phyloP scores from a whole-genome alignment of 75 land plant genomes.

The Pinus taeda region DNA sequence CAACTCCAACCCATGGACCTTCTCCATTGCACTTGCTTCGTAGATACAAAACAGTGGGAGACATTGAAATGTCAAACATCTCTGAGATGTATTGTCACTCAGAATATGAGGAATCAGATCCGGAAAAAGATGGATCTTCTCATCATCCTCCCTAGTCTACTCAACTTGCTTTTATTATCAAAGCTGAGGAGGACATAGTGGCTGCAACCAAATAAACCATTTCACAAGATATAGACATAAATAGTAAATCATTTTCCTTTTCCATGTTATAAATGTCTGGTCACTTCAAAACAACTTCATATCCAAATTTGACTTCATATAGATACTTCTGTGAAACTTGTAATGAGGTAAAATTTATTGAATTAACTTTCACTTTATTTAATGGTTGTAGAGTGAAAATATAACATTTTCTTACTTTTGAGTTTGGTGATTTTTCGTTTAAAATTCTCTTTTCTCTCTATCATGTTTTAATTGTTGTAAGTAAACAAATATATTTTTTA shows the following conservation, averaged over 20 bases:
- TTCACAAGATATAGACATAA: neutral
- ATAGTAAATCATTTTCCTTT: slow-evolving; percentile 1
- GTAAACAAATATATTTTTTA: too few species aligned
- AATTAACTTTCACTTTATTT: too few species aligned
- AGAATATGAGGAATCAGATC: neutral
- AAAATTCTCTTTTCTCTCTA: too few species aligned
- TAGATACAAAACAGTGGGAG: slow-evolving; percentile 8
- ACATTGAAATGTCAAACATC: neutral
- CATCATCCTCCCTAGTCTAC: neutral
- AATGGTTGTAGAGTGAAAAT: too few species aligned
- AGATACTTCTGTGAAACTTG: too few species aligned
- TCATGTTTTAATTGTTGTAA: too few species aligned
- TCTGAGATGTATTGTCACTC: neutral
- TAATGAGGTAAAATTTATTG: too few species aligned
- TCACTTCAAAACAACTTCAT: too few species aligned
- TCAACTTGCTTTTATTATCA: neutral
- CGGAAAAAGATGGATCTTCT: neutral
- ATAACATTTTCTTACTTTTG: too few species aligned
- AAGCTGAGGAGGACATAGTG: neutral
- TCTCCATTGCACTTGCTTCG: neutral
- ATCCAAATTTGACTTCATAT: too few species aligned
- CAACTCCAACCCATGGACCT: slow-evolving; percentile 1
- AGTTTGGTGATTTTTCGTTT: too few species aligned
- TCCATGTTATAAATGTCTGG: neutral
- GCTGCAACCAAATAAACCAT: neutral